Evolutionary conservation across 495 filamentous ascomycete species (phyloP).

Genomic region (Hypoxylon cercidicola): DNA sequence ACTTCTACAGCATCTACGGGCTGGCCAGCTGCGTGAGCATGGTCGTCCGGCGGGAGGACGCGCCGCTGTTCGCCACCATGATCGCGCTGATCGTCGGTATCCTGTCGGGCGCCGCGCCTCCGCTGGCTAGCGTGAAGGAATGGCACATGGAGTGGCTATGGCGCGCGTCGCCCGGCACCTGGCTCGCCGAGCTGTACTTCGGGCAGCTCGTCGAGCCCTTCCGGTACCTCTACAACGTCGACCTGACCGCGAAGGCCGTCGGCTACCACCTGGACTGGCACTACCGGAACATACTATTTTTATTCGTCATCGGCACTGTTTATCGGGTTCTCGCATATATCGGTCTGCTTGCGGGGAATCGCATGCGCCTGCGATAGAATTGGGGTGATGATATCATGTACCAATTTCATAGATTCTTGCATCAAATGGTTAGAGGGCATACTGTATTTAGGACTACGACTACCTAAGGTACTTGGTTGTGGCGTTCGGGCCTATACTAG

Average conservation of each 20-base stretch:
- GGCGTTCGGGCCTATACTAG: no score
- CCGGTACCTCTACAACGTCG: slow-evolving; percentile 57
- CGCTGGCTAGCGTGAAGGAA: slow-evolving; percentile 54
- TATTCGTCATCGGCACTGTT: slow-evolving; percentile 51
- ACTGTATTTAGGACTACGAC: neutral
- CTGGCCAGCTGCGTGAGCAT: slow-evolving; percentile 63
- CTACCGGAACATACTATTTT: slow-evolving; percentile 50
- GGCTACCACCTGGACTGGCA: slow-evolving; percentile 55
- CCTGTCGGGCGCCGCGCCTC: slow-evolving; percentile 61
- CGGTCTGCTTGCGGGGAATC: slow-evolving; percentile 47
- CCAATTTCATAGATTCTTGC: slow-evolving; percentile 2
- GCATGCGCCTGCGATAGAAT: slow-evolving; percentile 29
- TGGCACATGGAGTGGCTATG: slow-evolving; percentile 69
- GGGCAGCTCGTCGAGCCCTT: slow-evolving; percentile 58
- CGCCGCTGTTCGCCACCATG: slow-evolving; percentile 61
- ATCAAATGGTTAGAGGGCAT: neutral
- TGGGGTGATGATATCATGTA: slow-evolving; percentile 1
- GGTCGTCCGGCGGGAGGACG: slow-evolving; percentile 59
- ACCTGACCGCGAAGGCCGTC: slow-evolving; percentile 45
- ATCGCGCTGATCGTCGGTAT: slow-evolving; percentile 58
- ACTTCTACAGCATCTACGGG: slow-evolving; percentile 69
- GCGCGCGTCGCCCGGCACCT: slow-evolving; percentile 62
- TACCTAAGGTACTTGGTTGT: neutral
- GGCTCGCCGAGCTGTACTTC: slow-evolving; percentile 68
- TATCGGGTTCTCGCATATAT: slow-evolving; percentile 57